A percentile compares a stretch with the other conserved stretches of the same genome.
phyloP scores from a whole-genome alignment of 768 basidiomycete genomes.

The Xerocomus brunneocitrinus region DNA sequence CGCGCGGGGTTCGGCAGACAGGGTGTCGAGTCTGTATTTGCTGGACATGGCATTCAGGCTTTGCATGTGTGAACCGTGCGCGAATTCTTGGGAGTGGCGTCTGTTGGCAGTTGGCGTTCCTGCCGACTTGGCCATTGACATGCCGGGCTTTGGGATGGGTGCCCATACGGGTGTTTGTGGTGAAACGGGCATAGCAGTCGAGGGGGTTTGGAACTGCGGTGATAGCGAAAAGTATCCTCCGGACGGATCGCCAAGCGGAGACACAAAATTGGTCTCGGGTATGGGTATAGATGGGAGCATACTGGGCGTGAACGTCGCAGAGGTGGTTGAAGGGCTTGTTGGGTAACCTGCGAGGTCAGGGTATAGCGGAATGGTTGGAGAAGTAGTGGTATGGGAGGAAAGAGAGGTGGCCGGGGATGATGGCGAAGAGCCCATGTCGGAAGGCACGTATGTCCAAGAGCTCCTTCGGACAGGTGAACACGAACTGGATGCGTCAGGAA shows the following conservation, averaged over 20 bases:
- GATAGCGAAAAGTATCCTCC: conserved; percentile 13
- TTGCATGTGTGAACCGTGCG: conserved; percentile 15
- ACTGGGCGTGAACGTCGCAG: conserved; percentile 8
- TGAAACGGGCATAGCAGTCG: conserved; percentile 6
- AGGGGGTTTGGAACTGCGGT: conserved; percentile 9
- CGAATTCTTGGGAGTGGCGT: conserved; percentile 22
- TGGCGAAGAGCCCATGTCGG: conserved; percentile 21
- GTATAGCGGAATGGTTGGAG: conserved; percentile 21
- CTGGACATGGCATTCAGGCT: conserved; percentile 23
- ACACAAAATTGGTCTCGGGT: conserved; percentile 13
- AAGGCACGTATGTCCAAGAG: conserved; percentile 13
- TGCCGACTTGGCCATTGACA: conserved; percentile 3
- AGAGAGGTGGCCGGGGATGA: conserved; percentile 23
- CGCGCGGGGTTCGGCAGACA: conserved; percentile 9
- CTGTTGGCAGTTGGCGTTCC: conserved; percentile 1
- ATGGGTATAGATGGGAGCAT: conserved; percentile 8
- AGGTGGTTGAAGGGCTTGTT: conserved; percentile 7
- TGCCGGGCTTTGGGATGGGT: background rate
- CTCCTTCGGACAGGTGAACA: conserved; percentile 36
- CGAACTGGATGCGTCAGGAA: conserved; percentile 14
- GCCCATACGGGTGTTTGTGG: conserved; percentile 19
- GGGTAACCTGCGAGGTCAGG: conserved; percentile 19
- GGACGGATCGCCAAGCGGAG: conserved; percentile 12
- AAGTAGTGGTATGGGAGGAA: conserved; percentile 17
- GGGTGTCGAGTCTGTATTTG: conserved; percentile 22